Conservation (phyloP, 768 basidiomycete genomes). For the Asterophora parasitica region DNA sequence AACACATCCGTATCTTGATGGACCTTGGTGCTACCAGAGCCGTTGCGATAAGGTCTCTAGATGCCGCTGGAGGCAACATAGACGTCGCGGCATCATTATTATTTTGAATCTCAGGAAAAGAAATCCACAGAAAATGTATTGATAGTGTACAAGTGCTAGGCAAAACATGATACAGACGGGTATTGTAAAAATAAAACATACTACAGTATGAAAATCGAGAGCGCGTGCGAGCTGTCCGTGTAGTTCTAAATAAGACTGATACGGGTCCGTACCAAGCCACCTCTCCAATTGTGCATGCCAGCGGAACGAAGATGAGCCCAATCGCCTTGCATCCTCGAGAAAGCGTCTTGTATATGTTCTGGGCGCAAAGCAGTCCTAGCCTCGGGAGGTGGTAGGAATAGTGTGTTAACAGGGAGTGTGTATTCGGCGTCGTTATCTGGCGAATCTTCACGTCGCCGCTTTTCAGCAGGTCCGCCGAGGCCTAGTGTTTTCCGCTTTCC, state of each 20-base stretch:
- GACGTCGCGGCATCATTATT: slow-evolving; percentile 86
- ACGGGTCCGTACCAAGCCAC: slow-evolving; percentile 74
- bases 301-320: slow-evolving; percentile 78
- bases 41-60: slow-evolving; percentile 68
- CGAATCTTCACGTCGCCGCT: slow-evolving; percentile 51
- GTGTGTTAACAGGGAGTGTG: slow-evolving; percentile 59
- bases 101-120: slow-evolving; percentile 42
- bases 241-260: slow-evolving; percentile 65
- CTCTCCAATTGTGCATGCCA: slow-evolving; percentile 87
- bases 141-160: slow-evolving; percentile 23
- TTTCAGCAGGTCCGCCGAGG: slow-evolving; percentile 45
- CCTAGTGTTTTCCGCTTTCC: slow-evolving; percentile 64
- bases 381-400: slow-evolving; percentile 81
- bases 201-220: background rate
- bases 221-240: background rate
- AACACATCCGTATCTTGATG: slow-evolving; percentile 59
- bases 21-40: slow-evolving; percentile 75
- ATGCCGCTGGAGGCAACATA: slow-evolving; percentile 79
- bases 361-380: slow-evolving; percentile 73
- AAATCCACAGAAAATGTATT: slow-evolving; percentile 15
- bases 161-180: slow-evolving; percentile 17
- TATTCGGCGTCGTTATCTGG: slow-evolving; percentile 60
- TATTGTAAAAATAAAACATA: slow-evolving; percentile 15
- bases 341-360: slow-evolving; percentile 89
- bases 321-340: slow-evolving; percentile 83